phyloP scores from a whole-genome alignment of 257 asterid genomes.

The Apocynum venetum region DNA sequence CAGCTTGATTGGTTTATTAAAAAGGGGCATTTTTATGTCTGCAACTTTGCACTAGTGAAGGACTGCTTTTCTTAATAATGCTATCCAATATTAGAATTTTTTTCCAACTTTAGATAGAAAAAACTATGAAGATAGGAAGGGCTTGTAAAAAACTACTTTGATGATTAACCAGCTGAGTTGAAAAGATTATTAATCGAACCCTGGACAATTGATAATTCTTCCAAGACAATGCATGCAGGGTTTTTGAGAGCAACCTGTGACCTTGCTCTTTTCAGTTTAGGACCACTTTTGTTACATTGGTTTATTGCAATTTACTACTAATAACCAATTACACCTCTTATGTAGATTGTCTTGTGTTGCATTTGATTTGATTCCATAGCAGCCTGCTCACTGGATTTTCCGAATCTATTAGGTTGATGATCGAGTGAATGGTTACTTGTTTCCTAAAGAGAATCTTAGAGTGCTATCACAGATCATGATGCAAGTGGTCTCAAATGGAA shows the following conservation, averaged over 20 bases:
- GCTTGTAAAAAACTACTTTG: not conserved
- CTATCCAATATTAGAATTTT: not conserved
- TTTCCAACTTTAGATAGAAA: not conserved
- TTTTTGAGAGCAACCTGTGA: not conserved
- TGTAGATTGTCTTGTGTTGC: not conserved
- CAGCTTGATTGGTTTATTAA: not conserved
- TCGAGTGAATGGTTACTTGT: constrained; percentile 72
- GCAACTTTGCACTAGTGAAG: not conserved
- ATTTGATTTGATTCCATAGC: constrained; percentile 15
- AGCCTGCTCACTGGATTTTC: constrained; percentile 26
- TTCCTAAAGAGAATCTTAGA: constrained; percentile 49
- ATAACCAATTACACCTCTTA: not conserved
- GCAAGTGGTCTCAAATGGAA: constrained; percentile 73
- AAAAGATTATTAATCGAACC: not conserved
- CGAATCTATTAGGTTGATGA: constrained; percentile 54
- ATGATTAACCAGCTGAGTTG: not conserved
- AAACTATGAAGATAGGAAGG: not conserved
- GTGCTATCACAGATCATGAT: constrained; percentile 45
- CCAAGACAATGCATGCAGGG: not conserved
- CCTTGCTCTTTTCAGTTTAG: not conserved
- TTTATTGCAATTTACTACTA: not conserved
- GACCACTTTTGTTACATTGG: not conserved
- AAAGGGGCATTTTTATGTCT: not conserved
- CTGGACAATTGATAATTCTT: not conserved
- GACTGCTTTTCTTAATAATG: not conserved